Conservation (phyloP, 176 grass and related monocot species). For the Carex pumila region DNA sequence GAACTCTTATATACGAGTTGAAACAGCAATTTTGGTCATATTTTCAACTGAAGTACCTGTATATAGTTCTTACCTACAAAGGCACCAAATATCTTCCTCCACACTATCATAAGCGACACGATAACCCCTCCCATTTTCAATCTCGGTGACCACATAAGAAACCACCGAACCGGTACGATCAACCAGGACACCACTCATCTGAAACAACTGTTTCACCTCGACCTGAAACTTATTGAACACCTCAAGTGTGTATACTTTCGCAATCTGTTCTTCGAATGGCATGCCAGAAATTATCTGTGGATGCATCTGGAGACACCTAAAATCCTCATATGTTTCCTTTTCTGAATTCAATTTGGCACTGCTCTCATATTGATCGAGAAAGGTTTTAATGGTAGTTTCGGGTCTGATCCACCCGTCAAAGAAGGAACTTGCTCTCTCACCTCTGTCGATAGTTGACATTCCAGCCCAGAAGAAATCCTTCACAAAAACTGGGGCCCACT, state of each 20-base stretch:
- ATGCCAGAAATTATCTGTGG: slow-evolving; percentile 29
- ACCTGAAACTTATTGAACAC: slow-evolving; percentile 68
- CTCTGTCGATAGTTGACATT: slow-evolving; percentile 59
- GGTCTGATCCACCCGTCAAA: slow-evolving; percentile 59
- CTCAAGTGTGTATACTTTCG: slow-evolving; percentile 57
- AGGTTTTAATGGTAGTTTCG: slow-evolving; percentile 60
- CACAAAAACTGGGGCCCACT: slow-evolving; percentile 67
- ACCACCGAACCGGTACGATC: slow-evolving; percentile 44
- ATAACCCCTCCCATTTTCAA: slow-evolving; percentile 45
- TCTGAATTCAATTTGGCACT: slow-evolving; percentile 45
- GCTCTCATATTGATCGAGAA: slow-evolving; percentile 57
- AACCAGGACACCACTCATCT: slow-evolving; percentile 37
- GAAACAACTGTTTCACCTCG: slow-evolving; percentile 62
- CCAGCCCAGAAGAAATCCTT: slow-evolving; percentile 77
- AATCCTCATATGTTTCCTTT: slow-evolving; percentile 63
- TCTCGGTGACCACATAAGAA: slow-evolving; percentile 62
- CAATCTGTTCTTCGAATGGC: slow-evolving; percentile 55
- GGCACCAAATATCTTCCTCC: slow-evolving; percentile 66
- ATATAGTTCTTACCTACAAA: slow-evolving; percentile 39
- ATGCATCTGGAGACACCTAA: slow-evolving; percentile 58
- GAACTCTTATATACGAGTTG: neutral
- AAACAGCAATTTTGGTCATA: neutral
- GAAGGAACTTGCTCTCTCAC: slow-evolving; percentile 44
- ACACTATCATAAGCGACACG: slow-evolving; percentile 66
- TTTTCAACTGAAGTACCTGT: neutral